Base-by-base conservation (phyloP, 179 eudicot species). In the Spergularia azorica region DNA sequence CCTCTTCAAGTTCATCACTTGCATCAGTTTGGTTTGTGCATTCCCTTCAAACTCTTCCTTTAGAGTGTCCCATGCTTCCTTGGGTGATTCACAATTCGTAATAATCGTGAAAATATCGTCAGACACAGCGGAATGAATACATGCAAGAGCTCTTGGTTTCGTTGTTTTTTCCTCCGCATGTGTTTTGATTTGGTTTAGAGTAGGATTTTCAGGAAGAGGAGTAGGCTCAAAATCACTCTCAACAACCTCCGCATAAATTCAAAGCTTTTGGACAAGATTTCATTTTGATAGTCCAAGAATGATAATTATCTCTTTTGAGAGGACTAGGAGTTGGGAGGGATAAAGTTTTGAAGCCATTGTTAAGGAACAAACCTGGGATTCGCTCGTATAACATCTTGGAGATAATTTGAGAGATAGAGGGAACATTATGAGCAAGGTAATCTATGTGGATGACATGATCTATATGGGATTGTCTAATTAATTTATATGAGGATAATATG, bases 141-240 rank as follows among this genome's bases (percentile, higher is more conserved):
- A 73, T 0, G 59, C 5, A 13, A 74, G 59, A 5, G 26, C 43
- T 32, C 20, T 61, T 43, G 43, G 62, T n/a, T 41, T 58, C 38
- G 18, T 61, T 72, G 46, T 12, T 4, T 9, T 20, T 14, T 70
- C 48, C 36, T 70, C 73, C 12, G 54, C 20, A 32, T 54, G 2
- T 26, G 54, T 26, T 13, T 70, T 70, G 10, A 54, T 70, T 70
- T 70, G 62, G 9, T 26, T 21, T 21, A 54, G 16, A 10, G 62
- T 70, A 8, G 48, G 73, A 54, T 70, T 55, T 54, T 2, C 5
- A 12, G 60, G 48, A 70, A 70, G 73, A 21, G 62, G 62, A 6
- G 62, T 55, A 12, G 62, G 73, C 46, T 63, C 32, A 46, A 18
- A 54, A 54, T 70, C 62, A 70, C 73, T 26, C 73, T 70, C 73